Evolutionary conservation across 768 basidiomycete genomes (phyloP), one percentile per base, ranked within the genome.

Genomic region (Boletus sp.): DNA sequence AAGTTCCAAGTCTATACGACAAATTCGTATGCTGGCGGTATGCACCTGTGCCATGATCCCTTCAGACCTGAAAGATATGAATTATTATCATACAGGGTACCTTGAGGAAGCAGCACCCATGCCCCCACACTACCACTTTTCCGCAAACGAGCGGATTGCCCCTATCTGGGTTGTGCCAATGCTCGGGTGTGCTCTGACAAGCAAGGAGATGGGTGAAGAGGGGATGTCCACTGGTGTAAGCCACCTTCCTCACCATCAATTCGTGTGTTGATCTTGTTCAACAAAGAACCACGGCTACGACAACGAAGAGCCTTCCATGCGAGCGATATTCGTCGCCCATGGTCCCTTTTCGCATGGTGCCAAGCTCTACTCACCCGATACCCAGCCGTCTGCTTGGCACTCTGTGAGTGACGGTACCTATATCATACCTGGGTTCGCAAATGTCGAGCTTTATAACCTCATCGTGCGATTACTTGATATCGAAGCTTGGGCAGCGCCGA

Each of bases 271-370:
- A 63, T 35, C 13, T n/a, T 27, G 14, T 19, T 47, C 11, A 17
- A 48, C 59, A 32, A 60, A 91, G 88, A 93, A 85, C 55, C 94
- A 97, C 62, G 94, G 94, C 7, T 97, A 94, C 65, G 93, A 95
- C 68, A 94, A 93, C 60, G 69, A 79, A 17, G 83, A 85, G 39
- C 64, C 75, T 13, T 76, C 86, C 7, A 96, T 96, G 94, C 83
- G 84, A 47, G 93, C 93, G 2, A 86, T 92, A 66, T 95, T 96
- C 69, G 85, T 96, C 53, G 93, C 91, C 10, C 91, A 93, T 65
- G 94, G 94, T 1, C 94, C 94, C 0, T 94, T 93, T 69, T 84
- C 88, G 14, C 71, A 81, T 11, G 79, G 82, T 40, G 77, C 83
- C 49, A 93, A 92, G 69, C 74, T 81, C 57, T 79, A 38, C 25